Evolutionary conservation across 2,329 filamentous ascomycete genomes (phyloP).

Genomic region (Penicillium vulpinum): DNA sequence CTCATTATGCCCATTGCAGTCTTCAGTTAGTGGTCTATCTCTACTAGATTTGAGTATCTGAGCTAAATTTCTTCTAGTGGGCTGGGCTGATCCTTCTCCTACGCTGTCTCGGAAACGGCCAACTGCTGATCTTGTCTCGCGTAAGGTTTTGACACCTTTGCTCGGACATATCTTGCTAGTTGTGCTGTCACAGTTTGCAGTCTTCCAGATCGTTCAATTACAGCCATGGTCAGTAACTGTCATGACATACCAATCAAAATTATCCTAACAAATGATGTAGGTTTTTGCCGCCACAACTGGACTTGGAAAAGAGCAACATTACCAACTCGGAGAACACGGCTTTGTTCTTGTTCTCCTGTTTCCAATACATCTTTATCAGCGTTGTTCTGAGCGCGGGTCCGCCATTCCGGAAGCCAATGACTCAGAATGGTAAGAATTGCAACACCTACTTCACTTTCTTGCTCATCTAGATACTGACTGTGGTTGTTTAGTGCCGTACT

Average conservation of each 20-base stretch:
- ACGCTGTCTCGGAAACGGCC: constrained; percentile 79
- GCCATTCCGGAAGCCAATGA: constrained; percentile 80
- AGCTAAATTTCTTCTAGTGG: constrained; percentile 58
- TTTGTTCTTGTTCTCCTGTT: constrained; percentile 86
- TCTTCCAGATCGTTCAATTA: constrained; percentile 70
- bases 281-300: constrained; percentile 76
- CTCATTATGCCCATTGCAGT: constrained; percentile 95
- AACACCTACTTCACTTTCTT: constrained; percentile 4
- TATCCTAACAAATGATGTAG: constrained; percentile 39
- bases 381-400: constrained; percentile 87
- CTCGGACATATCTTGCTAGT: constrained; percentile 85
- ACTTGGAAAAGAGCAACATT: constrained; percentile 78
- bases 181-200: constrained; percentile 72
- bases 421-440: constrained; percentile 68
- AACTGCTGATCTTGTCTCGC: constrained; percentile 85
- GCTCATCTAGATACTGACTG: constrained; percentile 21
- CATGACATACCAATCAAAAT: background rate
- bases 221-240: constrained; percentile 68
- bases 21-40: constrained; percentile 63
- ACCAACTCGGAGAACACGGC: constrained; percentile 92
- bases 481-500: constrained; percentile 68
- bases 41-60: background rate
- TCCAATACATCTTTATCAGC: constrained; percentile 89
- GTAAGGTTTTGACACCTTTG: constrained; percentile 86
- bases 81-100: constrained; percentile 85